These are phyloP conservation scores for Psilocybe azurescens DNA, from an alignment of 768 basidiomycete species.

Conservation along the genomic window DNA sequence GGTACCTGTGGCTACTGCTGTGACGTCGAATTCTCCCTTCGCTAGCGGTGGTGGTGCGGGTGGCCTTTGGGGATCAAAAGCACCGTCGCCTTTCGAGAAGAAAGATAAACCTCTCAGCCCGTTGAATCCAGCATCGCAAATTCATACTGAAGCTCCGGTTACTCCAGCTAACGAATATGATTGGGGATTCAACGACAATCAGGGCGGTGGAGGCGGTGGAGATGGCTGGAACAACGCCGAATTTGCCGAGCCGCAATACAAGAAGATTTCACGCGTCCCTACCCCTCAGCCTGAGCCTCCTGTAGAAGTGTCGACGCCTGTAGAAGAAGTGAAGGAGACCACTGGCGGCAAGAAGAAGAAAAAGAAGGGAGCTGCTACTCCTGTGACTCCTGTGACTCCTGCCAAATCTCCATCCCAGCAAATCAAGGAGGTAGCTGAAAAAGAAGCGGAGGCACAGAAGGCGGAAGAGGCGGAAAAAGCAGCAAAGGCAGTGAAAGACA, in stretches of 20 bases:
- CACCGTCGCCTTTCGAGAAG: constrained; percentile 28
- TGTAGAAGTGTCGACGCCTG: constrained; percentile 14
- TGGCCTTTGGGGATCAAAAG: constrained; percentile 28
- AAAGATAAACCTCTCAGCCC: constrained; percentile 35
- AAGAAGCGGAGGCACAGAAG: constrained; percentile 16
- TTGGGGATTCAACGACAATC: constrained; percentile 19
- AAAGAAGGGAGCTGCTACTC: constrained; percentile 25
- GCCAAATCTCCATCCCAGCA: constrained; percentile 13
- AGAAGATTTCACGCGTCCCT: constrained; percentile 5
- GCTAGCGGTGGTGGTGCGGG: constrained; percentile 19
- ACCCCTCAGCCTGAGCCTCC: constrained; percentile 19
- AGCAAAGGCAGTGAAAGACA: constrained; percentile 12
- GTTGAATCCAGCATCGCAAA: constrained; percentile 38
- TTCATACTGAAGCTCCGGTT: constrained; percentile 16
- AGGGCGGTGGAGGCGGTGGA: constrained; percentile 16
- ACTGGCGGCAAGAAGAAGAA: constrained; percentile 31
- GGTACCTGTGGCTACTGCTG: constrained; percentile 7
- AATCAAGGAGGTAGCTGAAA: constrained; percentile 14
- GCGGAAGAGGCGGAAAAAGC: constrained; percentile 9
- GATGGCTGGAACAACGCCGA: constrained; percentile 15
- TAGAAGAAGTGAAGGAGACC: constrained; percentile 22
- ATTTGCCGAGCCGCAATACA: not conserved
- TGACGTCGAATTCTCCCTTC: constrained; percentile 9
- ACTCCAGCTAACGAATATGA: constrained; percentile 11
- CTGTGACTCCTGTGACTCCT: constrained; percentile 5